Percentiles rank a stretch among this genome's conserved stretches.
Evolutionary conservation across 2,329 filamentous ascomycete species (phyloP).

Genomic region (Colletotrichum zoysiae): DNA sequence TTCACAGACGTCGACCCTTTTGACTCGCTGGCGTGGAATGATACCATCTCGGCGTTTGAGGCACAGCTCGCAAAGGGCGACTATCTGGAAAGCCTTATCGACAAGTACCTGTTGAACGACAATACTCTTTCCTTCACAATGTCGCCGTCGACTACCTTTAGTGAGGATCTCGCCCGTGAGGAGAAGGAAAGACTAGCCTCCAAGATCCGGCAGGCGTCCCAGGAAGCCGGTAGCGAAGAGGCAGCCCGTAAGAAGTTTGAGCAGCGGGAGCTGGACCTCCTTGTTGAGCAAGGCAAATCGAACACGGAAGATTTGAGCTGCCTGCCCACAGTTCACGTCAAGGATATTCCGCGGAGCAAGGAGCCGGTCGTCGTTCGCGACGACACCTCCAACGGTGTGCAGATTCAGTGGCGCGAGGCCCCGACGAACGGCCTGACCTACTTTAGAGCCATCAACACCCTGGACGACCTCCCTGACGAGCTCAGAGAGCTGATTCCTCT

Average conservation of each 20-base stretch:
- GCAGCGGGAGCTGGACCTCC: conserved; percentile 81
- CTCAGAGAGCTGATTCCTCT: conserved; percentile 87
- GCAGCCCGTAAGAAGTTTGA: conserved; percentile 80
- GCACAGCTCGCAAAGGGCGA: conserved; percentile 77
- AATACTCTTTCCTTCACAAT: conserved; percentile 94
- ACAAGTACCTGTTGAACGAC: conserved; percentile 92
- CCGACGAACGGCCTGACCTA: conserved; percentile 97
- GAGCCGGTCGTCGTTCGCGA: conserved; percentile 72
- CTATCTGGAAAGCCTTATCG: conserved; percentile 86
- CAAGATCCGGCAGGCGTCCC: conserved; percentile 79
- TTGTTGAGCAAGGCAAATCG: conserved; percentile 86
- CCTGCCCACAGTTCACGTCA: conserved; percentile 87
- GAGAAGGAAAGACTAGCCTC: conserved; percentile 79
- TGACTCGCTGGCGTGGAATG: conserved; percentile 90
- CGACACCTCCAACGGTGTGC: conserved; percentile 72
- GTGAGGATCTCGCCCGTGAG: conserved; percentile 79
- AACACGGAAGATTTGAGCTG: conserved; percentile 88
- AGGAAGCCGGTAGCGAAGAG: conserved; percentile 76
- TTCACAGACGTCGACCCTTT: conserved; percentile 96
- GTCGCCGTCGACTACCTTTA: conserved; percentile 83
- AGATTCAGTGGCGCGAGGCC: conserved; percentile 90
- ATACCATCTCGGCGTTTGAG: conserved; percentile 87
- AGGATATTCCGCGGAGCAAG: conserved; percentile 86
- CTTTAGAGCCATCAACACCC: conserved; percentile 87
- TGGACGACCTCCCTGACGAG: conserved; percentile 85